Percentiles rank a stretch among this genome's conserved stretches.
phyloP scores from a whole-genome alignment of 225 moss, liverwort and hornwort genomes.

The Rhytidiadelphus loreus region DNA sequence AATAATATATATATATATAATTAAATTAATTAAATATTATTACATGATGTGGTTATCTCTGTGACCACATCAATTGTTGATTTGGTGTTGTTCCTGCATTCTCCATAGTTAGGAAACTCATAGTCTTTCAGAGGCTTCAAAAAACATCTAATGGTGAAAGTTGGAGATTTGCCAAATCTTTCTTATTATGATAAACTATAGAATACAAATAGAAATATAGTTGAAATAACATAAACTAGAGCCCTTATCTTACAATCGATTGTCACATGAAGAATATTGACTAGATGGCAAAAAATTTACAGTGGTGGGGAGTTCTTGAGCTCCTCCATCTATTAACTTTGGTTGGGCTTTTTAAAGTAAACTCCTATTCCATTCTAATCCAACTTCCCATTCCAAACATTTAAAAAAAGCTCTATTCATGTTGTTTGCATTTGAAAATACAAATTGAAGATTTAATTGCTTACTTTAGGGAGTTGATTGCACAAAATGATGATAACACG shows the following conservation, averaged over 20 bases:
- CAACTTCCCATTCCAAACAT: too few relatives aligned
- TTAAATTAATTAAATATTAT: too few relatives aligned
- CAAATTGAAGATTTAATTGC: background rate
- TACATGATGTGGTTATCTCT: too few relatives aligned
- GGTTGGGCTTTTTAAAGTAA: accelerated
- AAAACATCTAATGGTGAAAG: too few relatives aligned
- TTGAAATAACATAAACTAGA: background rate
- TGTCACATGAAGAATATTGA: accelerated
- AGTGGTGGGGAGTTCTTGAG: accelerated
- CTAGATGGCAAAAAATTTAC: background rate
- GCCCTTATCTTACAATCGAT: accelerated
- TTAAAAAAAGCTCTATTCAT: too few relatives aligned
- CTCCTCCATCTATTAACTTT: background rate
- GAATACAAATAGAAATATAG: background rate
- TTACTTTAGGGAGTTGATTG: background rate
- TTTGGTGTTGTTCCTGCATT: too few relatives aligned
- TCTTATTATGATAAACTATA: background rate
- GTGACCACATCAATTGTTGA: too few relatives aligned
- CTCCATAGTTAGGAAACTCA: too few relatives aligned
- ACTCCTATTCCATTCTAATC: too few relatives aligned
- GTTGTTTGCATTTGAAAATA: background rate
- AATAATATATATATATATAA: too few relatives aligned
- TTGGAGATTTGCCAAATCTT: background rate
- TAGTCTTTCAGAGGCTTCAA: too few relatives aligned
- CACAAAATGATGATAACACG: background rate